Conservation (phyloP, 805 yeast genomes). For the Candida adriatica region DNA sequence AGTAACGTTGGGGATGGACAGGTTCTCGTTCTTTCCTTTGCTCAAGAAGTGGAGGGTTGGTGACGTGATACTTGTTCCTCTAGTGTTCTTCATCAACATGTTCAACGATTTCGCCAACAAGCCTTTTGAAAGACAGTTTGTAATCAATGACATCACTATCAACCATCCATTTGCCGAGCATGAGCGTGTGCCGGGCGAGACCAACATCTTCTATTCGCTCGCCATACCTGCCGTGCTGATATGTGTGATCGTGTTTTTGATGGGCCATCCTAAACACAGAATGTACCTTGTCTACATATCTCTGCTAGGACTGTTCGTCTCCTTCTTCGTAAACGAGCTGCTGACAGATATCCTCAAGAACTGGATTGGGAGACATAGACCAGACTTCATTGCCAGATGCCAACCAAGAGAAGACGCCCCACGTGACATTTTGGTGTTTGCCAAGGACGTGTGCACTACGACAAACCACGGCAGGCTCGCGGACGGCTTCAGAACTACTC, state of each 20-base stretch:
- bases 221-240: conserved; percentile 43
- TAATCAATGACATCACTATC: conserved; percentile 65
- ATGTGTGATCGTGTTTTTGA: conserved; percentile 23
- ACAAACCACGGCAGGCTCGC: conserved; percentile 33
- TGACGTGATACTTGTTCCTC: conserved; percentile 28
- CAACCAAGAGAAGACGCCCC: conserved; percentile 58
- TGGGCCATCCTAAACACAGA: conserved; percentile 43
- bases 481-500: conserved; percentile 79
- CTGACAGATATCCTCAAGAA: conserved; percentile 72
- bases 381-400: conserved; percentile 88
- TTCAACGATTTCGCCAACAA: conserved; percentile 28
- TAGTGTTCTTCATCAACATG: conserved; percentile 26
- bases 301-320: conserved; percentile 54
- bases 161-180: conserved; percentile 74
- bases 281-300: conserved; percentile 57
- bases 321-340: conserved; percentile 52
- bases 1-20: conserved; percentile 20
- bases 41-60: conserved; percentile 33
- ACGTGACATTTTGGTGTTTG: conserved; percentile 43
- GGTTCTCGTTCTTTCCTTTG: conserved; percentile 16
- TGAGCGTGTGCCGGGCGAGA: conserved; percentile 60
- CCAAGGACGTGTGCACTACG: conserved; percentile 62
- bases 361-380: conserved; percentile 85
- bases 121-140: conserved; percentile 79
- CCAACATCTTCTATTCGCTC: conserved; percentile 47